These are phyloP conservation scores for button mushroom (Agaricus bisporus) DNA, from an alignment of 768 basidiomycete genomes.

Conservation along the genomic window DNA sequence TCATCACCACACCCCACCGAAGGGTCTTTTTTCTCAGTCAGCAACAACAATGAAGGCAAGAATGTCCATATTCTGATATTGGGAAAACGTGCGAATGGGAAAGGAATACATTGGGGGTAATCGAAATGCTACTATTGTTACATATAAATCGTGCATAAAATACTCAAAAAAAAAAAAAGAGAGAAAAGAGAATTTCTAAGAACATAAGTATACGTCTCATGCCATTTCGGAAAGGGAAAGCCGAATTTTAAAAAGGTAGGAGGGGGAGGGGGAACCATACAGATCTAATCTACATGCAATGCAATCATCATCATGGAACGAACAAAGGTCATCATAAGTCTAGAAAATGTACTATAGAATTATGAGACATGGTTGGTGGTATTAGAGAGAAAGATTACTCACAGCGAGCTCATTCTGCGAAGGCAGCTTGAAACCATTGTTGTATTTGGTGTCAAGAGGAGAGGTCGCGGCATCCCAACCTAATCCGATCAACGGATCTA, in stretches of 20 bases:
- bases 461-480: constrained; percentile 23
- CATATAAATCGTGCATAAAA: constrained; percentile 1
- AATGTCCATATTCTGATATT: background rate
- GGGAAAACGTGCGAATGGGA: constrained; percentile 2
- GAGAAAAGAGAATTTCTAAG: constrained; percentile 4
- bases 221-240: constrained; percentile 4
- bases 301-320: background rate
- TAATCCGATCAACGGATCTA: constrained; percentile 22
- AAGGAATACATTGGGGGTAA: constrained; percentile 5
- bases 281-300: constrained; percentile 8
- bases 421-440: constrained; percentile 24
- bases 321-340: background rate
- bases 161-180: background rate
- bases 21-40: background rate
- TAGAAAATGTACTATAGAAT: constrained; percentile 21
- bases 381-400: constrained; percentile 13
- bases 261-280: background rate
- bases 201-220: constrained; percentile 9
- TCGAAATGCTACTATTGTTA: constrained; percentile 8
- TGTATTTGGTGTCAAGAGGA: constrained; percentile 21
- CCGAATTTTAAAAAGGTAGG: constrained; percentile 2
- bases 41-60: background rate
- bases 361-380: constrained; percentile 1
- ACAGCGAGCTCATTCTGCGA: constrained; percentile 23
- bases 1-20: background rate